These are phyloP conservation scores for Cystoisospora suis DNA, from an alignment of 169 alveolate species.

Conservation along the genomic window DNA sequence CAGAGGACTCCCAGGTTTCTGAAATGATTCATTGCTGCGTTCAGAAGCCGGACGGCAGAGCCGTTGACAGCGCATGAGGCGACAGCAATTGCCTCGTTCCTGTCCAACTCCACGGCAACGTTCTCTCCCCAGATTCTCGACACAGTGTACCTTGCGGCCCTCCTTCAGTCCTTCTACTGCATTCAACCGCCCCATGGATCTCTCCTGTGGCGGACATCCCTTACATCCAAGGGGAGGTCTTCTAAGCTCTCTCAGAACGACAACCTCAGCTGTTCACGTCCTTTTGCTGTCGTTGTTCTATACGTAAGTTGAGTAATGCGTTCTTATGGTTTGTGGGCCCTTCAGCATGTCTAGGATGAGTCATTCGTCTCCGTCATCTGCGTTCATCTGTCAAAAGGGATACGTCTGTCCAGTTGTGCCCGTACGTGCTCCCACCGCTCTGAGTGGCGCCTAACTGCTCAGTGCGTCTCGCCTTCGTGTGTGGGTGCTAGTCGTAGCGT, in stretches of 20 bases:
- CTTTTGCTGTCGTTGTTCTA: not conserved
- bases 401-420: too few relatives aligned
- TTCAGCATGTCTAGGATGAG: not conserved
- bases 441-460: too few relatives aligned
- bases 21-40: too few relatives aligned
- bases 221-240: not conserved
- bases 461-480: too few relatives aligned
- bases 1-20: not conserved
- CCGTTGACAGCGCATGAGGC: slow-evolving; percentile 22
- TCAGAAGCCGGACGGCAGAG: slow-evolving; percentile 25
- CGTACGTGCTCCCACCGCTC: too few relatives aligned
- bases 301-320: not conserved
- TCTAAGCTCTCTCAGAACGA: not conserved
- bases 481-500: too few relatives aligned
- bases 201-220: not conserved
- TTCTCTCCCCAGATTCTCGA: slow-evolving; percentile 23
- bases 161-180: not conserved
- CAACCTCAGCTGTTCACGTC: not conserved
- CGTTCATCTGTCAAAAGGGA: too few relatives aligned
- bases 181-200: slow-evolving; percentile 25
- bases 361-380: not conserved
- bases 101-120: not conserved
- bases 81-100: slow-evolving; percentile 14
- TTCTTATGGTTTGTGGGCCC: not conserved
- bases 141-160: not conserved